phyloP scores from a whole-genome alignment of 2,329 filamentous ascomycete genomes.

The Capronia americana region DNA sequence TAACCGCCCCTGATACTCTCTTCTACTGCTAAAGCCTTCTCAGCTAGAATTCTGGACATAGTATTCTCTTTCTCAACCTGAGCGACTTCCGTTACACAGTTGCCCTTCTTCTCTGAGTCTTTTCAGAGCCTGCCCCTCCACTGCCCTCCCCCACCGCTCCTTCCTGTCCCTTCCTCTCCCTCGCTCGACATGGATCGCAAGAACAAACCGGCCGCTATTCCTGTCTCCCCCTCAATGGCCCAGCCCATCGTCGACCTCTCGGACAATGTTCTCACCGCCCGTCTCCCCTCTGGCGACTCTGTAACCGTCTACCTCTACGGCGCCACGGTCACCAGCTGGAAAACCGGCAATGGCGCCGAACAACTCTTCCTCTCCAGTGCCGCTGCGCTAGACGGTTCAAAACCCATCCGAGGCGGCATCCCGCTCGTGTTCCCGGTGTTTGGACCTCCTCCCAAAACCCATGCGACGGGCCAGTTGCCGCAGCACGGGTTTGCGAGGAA shows the following conservation, averaged over 20 bases:
- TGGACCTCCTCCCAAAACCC: constrained; percentile 77
- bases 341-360: constrained; percentile 76
- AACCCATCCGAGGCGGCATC: constrained; percentile 75
- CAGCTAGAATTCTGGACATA: neutral
- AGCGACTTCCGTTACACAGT: neutral
- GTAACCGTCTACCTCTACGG: constrained; percentile 87
- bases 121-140: neutral
- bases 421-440: constrained; percentile 62
- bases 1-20: neutral
- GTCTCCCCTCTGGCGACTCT: constrained; percentile 83
- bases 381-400: constrained; percentile 82
- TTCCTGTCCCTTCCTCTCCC: neutral
- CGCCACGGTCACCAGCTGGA: constrained; percentile 93
- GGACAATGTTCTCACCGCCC: constrained; percentile 76
- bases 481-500: constrained; percentile 96
- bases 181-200: constrained; percentile 71
- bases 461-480: constrained; percentile 77
- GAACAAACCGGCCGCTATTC: constrained; percentile 80
- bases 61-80: neutral
- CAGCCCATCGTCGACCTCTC: constrained; percentile 79
- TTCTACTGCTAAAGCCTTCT: neutral
- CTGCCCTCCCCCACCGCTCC: constrained; percentile 13
- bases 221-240: constrained; percentile 73
- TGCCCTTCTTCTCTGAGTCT: neutral
- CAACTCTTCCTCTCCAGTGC: constrained; percentile 85